Conservation (phyloP, 2,329 filamentous ascomycete species). For the Cordyceps pruinosa region DNA sequence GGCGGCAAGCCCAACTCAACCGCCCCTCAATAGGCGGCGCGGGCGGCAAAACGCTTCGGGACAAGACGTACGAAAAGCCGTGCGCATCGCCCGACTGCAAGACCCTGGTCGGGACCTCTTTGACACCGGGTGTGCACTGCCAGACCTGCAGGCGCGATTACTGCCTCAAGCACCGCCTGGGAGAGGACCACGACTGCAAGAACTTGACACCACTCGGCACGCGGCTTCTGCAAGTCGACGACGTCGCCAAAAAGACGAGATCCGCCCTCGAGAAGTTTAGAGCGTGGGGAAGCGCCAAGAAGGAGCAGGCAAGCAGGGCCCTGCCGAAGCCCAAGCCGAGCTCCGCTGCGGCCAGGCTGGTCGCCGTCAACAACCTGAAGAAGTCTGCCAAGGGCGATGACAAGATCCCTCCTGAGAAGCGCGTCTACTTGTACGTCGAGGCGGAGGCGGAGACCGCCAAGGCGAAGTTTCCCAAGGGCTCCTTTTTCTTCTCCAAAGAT, state of each 20-base stretch:
- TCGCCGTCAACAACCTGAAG: conserved; percentile 73
- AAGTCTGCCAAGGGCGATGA: conserved; percentile 84
- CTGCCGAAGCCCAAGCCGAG: conserved; percentile 58
- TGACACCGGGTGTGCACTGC: conserved; percentile 65
- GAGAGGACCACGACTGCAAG: conserved; percentile 77
- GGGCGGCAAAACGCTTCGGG: conserved; percentile 46
- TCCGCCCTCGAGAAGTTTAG: conserved; percentile 71
- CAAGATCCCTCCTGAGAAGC: conserved; percentile 71
- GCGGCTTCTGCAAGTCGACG: conserved; percentile 36
- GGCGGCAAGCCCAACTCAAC: conserved; percentile 47
- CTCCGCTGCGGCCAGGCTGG: conserved; percentile 55
- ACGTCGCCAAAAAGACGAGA: conserved; percentile 57
- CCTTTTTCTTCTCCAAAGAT: conserved; percentile 73
- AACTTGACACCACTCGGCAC: conserved; percentile 59
- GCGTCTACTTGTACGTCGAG: conserved; percentile 87
- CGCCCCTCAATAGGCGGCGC: conserved; percentile 41
- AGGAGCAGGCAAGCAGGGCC: conserved; percentile 50
- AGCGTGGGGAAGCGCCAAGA: conserved; percentile 73
- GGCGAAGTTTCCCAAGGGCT: conserved; percentile 73
- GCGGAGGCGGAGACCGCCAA: conserved; percentile 81
- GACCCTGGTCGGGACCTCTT: conserved; percentile 61
- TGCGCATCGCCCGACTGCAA: conserved; percentile 63
- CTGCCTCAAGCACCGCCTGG: conserved; percentile 69
- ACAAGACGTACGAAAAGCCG: conserved; percentile 54
- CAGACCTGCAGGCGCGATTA: conserved; percentile 64